Base-by-base conservation (phyloP, 2,329 filamentous ascomycete genomes). In the Ophiocordyceps polyrhachis-furcata region DNA sequence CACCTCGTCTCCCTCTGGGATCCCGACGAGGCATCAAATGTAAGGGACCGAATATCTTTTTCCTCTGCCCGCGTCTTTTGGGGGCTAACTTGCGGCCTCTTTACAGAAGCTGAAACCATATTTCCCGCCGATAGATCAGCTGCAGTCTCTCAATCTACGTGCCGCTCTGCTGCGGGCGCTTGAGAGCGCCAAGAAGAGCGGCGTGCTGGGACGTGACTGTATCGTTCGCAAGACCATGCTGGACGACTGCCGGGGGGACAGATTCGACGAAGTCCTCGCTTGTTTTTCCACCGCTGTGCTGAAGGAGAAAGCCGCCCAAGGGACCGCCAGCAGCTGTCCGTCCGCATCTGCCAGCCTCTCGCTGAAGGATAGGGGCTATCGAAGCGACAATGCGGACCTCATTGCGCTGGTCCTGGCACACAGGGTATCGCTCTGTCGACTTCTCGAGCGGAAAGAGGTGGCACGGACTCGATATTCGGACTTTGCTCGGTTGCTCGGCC, bases 211-310 rank as follows among this genome's bases (percentile, higher is more conserved):
- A 3, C 73, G 84, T 43, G 87, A 94, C 55, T 74, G 75, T 0
- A 74, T 93, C 1, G 64, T 96, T 29, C 77, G 91, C 44, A 95
- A 94, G 66, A 93, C 86, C 0, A 94, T 95, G 84, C 68, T 98
- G 44, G 91, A 98, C 57, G 89, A 98, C 54, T 98, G 91, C 64
- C 88, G 83, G 51, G 89, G 89, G 6, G 87, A 94, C 45, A 80
- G 85, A 50, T 75, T 96, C 45, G 87, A 88, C 57, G 91, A 98
- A 56, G 66, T 94, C 1, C 69, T 96, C 25, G 77, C 85, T 3
- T 70, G 77, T 0, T 93, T 98, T 54, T 95, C 89, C 1, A 83
- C 83, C 14, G 74, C 78, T 0, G 87, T 94, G 1, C 60, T 96
- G 49, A 83, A 83, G 55, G 86, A 81, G 55, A 61, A 74, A 1